Percentiles rank a stretch among this genome's conserved stretches.
These are phyloP conservation scores for Acanthamoeba lenticulata DNA, from an alignment of 208 protist genomes.

Conservation along the genomic window DNA sequence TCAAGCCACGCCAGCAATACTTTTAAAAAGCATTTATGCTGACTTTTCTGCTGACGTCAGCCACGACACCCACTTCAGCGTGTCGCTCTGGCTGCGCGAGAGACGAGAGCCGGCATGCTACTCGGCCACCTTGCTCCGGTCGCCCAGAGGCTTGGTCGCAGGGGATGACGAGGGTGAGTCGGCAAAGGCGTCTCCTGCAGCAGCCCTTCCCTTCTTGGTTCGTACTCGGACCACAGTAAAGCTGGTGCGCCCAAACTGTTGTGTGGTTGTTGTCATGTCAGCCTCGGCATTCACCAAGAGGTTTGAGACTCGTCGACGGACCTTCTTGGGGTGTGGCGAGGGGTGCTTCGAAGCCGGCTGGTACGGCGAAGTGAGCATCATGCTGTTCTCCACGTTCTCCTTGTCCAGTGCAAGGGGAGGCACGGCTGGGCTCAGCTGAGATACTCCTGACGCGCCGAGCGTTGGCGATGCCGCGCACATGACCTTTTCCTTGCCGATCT, in stretches of 20 bases:
- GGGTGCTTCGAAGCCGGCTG: slow-evolving; percentile 1
- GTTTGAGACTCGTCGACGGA: background rate
- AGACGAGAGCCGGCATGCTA: background rate
- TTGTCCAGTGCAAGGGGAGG: background rate
- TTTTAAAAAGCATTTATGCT: too few relatives aligned
- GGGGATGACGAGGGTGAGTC: background rate
- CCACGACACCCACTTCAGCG: too few relatives aligned
- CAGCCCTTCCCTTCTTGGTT: slow-evolving; percentile 11
- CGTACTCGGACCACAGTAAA: slow-evolving; percentile 22
- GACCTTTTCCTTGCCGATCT: background rate
- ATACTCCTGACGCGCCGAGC: background rate
- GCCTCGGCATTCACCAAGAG: background rate
- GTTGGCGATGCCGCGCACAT: background rate
- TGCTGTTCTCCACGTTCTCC: background rate
- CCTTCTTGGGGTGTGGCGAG: slow-evolving; percentile 45
- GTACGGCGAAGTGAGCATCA: slow-evolving; percentile 2
- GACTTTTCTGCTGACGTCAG: too few relatives aligned
- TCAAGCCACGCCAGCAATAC: too few relatives aligned
- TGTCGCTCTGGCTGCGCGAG: too few relatives aligned
- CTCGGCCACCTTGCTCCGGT: background rate
- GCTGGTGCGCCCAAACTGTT: slow-evolving; percentile 3
- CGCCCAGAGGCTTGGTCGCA: background rate
- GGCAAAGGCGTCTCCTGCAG: background rate
- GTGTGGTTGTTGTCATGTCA: too few relatives aligned
- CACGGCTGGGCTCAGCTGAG: slow-evolving; percentile 2